Evolutionary conservation across 1,284 basidiomycete genomes (phyloP).

Genomic region (Puccinia horiana): DNA sequence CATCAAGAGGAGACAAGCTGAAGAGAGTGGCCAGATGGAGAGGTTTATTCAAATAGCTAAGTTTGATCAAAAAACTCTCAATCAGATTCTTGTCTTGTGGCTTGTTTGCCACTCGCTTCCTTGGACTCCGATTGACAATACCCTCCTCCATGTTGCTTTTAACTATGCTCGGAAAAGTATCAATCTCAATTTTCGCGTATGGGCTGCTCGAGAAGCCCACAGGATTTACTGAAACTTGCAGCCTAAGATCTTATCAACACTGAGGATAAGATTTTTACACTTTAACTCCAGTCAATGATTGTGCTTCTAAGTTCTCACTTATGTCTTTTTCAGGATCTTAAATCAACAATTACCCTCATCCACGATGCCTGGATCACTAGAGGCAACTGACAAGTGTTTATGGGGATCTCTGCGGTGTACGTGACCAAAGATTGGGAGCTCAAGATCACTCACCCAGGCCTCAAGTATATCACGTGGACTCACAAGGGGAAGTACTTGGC

Average conservation of each 20-base stretch:
- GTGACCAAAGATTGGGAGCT: not conserved
- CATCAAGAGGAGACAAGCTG: not conserved
- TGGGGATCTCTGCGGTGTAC: not conserved
- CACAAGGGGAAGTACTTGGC: slow-evolving; percentile 18
- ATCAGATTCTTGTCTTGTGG: no score
- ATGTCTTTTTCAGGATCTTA: not conserved
- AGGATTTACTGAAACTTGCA: not conserved
- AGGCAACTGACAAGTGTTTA: not conserved
- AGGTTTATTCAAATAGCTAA: not conserved
- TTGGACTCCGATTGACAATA: not conserved
- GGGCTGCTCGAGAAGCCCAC: not conserved
- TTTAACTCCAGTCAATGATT: no score
- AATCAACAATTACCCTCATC: not conserved
- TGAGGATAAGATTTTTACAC: no score
- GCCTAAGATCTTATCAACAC: not conserved
- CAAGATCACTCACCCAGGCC: not conserved
- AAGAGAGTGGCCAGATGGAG: not conserved
- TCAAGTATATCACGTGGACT: slow-evolving; percentile 7
- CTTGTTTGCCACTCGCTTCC: no score
- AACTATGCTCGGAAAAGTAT: not conserved
- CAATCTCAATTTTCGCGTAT: not conserved
- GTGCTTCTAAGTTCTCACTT: not conserved
- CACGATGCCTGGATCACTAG: slow-evolving; percentile 10
- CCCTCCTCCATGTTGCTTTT: not conserved
- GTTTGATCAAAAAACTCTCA: not conserved